phyloP scores from a whole-genome alignment of 2,329 filamentous ascomycete species.

The Aphanocladium album region DNA sequence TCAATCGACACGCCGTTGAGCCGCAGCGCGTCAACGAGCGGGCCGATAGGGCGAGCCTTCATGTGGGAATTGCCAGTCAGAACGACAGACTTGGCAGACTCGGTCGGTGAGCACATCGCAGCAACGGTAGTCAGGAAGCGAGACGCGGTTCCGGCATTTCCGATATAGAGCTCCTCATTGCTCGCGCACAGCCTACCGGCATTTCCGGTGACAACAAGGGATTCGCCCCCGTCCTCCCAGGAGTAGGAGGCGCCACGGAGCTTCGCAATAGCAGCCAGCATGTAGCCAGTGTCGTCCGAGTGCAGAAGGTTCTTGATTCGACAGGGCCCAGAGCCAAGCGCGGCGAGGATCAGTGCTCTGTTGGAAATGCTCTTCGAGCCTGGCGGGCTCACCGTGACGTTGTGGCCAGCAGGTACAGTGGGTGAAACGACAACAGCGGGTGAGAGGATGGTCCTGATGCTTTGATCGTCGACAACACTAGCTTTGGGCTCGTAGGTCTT shows the following conservation, averaged over 20 bases:
- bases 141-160: constrained; percentile 94
- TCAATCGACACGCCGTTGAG: constrained; percentile 82
- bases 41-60: constrained; percentile 91
- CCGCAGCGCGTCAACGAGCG: constrained; percentile 83
- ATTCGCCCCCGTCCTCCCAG: constrained; percentile 93
- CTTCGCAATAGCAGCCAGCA: constrained; percentile 85
- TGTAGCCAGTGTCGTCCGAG: constrained; percentile 95
- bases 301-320: constrained; percentile 89
- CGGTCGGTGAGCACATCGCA: constrained; percentile 68
- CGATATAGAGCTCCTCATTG: constrained; percentile 75
- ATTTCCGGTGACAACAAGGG: constrained; percentile 82
- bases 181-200: constrained; percentile 80
- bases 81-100: constrained; percentile 59
- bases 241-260: constrained; percentile 83
- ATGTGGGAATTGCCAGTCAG: constrained; percentile 93
- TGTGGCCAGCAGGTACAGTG: constrained; percentile 59
- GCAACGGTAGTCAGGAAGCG: constrained; percentile 91
- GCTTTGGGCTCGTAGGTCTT: constrained; percentile 82
- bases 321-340: constrained; percentile 79
- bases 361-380: constrained; percentile 99
- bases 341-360: constrained; percentile 86
- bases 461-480: constrained; percentile 79
- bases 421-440: constrained; percentile 70
- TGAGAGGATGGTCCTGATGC: constrained; percentile 79
- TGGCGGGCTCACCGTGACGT: constrained; percentile 77